Conservation (phyloP, 495 filamentous ascomycete genomes). For the Hypoxylon crocopeplum region DNA sequence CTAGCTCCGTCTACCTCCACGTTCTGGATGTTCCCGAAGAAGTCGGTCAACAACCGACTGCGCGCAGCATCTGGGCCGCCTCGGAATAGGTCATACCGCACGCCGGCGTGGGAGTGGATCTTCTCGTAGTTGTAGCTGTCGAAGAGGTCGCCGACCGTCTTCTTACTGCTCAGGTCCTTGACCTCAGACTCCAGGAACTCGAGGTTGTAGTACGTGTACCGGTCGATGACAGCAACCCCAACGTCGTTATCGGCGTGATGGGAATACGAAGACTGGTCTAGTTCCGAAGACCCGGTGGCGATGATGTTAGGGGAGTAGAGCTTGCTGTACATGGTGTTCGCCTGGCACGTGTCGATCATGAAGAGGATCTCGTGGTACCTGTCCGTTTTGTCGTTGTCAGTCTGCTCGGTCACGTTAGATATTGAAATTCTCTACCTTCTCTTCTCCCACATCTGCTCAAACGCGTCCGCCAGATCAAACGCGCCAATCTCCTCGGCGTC, state of each 20-base stretch:
- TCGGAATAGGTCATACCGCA: conserved; percentile 89
- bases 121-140: conserved; percentile 94
- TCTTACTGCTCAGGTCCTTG: conserved; percentile 78
- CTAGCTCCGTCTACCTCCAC: conserved; percentile 79
- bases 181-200: conserved; percentile 95
- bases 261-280: conserved; percentile 93
- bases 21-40: conserved; percentile 97
- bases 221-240: conserved; percentile 96
- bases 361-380: conserved; percentile 94
- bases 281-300: conserved; percentile 90
- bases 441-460: conserved; percentile 99
- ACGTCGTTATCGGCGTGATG: conserved; percentile 98
- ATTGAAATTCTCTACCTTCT: conserved; percentile 64
- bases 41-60: conserved; percentile 84
- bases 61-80: conserved; percentile 77
- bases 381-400: conserved; percentile 4
- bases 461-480: conserved; percentile 95
- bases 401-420: conserved; percentile 3
- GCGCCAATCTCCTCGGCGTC: conserved; percentile 97
- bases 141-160: conserved; percentile 90
- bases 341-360: conserved; percentile 99
- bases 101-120: conserved; percentile 91
- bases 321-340: conserved; percentile 98
- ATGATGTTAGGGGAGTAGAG: conserved; percentile 98
- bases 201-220: conserved; percentile 98